Evolutionary conservation across 306 rosid species (phyloP), one percentile per base, ranked within the genome.

Genomic region (Corylus americana): DNA sequence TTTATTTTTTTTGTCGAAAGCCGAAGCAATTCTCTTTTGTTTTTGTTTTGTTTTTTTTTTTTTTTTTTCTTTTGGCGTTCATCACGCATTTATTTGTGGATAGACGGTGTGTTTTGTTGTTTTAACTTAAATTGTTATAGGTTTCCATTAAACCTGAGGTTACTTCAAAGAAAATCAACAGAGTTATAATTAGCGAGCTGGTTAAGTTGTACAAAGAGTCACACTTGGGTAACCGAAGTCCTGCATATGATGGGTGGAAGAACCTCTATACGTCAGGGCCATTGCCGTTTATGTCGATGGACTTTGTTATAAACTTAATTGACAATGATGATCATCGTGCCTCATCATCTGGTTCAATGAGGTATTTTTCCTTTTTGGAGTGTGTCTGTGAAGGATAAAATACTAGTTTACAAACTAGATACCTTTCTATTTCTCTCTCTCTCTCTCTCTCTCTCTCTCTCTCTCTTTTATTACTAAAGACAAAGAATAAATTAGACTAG

Each of bases 241-340:
- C 89, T 0, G 97, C 92, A 0, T 94, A 84, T 2, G 98, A 94
- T 76, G 98, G 98, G 0, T 64, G 89, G 8, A 94, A 91, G 55
- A 89, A 81, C 53, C 74, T 94, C 4, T 94, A 39, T 17, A 87
- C 89, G 0, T 90, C 89, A 0, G 94, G 92, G 0, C 51, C 87
- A 0, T 71, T 95, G 11, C 98, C 98, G 0, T 95, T 95, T 27
- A 0, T 4, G 0, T 84, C 95, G 0, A 91, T 82, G 55, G 98
- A 90, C 0, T 89, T 95, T 44, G 44, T 77, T 8, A 61, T 92
- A 5, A 79, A 75, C 51, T 50, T 95, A 58, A 11, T 0, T 10
- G 93, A 88, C 0, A 70, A 74, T 0, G 87, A 86, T 57, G 62
- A 64, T 6, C 57, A 64, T 6, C 53, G 0, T 1, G 71, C 54